Conservation (phyloP, 352 stramenopile species). For the Phytophthora pinifolia region DNA sequence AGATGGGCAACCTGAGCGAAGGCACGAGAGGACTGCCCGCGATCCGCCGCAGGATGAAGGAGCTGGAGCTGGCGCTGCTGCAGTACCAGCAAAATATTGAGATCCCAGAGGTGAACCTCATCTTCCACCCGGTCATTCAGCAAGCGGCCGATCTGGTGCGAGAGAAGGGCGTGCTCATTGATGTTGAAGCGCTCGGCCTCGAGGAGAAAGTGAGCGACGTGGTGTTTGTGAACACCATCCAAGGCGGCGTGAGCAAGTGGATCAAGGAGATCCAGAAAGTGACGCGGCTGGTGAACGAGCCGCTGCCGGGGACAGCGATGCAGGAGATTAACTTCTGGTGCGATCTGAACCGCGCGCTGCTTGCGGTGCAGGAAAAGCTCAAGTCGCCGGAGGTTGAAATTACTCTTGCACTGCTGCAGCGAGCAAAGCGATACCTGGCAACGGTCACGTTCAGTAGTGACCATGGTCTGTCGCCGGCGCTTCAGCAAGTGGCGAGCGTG, state of each 20-base stretch:
- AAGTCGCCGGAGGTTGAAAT: slow-evolving; percentile 90
- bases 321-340: slow-evolving; percentile 97
- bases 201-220: slow-evolving; percentile 85
- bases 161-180: slow-evolving; percentile 73
- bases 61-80: slow-evolving; percentile 93
- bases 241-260: slow-evolving; percentile 92
- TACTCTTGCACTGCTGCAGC: slow-evolving; percentile 91
- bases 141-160: slow-evolving; percentile 73
- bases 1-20: slow-evolving; percentile 63
- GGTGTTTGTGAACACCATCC: slow-evolving; percentile 86
- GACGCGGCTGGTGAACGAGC: slow-evolving; percentile 84
- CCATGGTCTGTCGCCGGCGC: slow-evolving; percentile 80
- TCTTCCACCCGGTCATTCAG: slow-evolving; percentile 88
- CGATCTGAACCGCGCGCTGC: slow-evolving; percentile 88
- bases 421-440: slow-evolving; percentile 90
- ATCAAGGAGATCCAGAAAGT: slow-evolving; percentile 96
- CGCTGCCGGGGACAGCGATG: slow-evolving; percentile 84
- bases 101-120: slow-evolving; percentile 92
- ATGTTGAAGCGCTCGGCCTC: slow-evolving; percentile 79
- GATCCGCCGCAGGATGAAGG: slow-evolving; percentile 91
- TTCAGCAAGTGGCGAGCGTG: slow-evolving; percentile 89
- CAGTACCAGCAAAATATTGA: slow-evolving; percentile 95
- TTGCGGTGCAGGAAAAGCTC: slow-evolving; percentile 84
- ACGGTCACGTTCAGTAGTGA: slow-evolving; percentile 91
- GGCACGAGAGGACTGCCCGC: slow-evolving; percentile 72